These are phyloP conservation scores for Saccharomycopsis sp. DNA, from an alignment of 805 yeast genomes.

Conservation along the genomic window DNA sequence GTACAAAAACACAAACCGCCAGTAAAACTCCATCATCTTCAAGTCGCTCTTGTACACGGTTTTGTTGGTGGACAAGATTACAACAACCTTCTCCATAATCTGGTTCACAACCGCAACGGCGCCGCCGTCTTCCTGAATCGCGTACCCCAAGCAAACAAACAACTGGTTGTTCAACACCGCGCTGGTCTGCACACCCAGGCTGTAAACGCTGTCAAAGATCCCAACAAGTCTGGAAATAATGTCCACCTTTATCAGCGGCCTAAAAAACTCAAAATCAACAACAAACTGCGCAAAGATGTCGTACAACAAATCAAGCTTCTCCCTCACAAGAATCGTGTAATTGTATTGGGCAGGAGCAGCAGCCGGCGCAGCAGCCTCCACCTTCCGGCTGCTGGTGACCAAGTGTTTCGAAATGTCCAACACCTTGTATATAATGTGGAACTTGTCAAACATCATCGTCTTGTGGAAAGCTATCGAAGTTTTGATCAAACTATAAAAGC, in stretches of 20 bases:
- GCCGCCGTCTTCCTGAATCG: not conserved
- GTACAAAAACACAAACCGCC: conserved; percentile 5
- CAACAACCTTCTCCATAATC: not conserved
- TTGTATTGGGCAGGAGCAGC: too few relatives aligned
- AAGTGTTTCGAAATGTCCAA: too few relatives aligned
- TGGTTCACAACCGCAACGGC: not conserved
- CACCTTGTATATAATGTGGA: too few relatives aligned
- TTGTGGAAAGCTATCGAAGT: not conserved
- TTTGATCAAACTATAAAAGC: not conserved
- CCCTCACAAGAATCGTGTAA: too few relatives aligned
- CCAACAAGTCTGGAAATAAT: not conserved
- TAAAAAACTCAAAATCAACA: conserved; percentile 4
- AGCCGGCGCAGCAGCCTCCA: too few relatives aligned
- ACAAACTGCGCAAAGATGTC: conserved; percentile 1
- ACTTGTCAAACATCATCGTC: not conserved
- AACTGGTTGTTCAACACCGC: not conserved
- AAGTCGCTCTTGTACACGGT: not conserved
- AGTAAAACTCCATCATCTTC: conserved; percentile 1
- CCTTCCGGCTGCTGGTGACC: too few relatives aligned
- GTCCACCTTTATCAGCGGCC: not conserved
- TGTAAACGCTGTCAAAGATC: not conserved
- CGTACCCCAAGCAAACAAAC: conserved; percentile 2
- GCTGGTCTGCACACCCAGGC: not conserved
- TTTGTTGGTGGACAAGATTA: not conserved
- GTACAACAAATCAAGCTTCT: conserved; percentile 4